Base-by-base conservation (phyloP, 768 basidiomycete species). In the Polyporus arcularius region DNA sequence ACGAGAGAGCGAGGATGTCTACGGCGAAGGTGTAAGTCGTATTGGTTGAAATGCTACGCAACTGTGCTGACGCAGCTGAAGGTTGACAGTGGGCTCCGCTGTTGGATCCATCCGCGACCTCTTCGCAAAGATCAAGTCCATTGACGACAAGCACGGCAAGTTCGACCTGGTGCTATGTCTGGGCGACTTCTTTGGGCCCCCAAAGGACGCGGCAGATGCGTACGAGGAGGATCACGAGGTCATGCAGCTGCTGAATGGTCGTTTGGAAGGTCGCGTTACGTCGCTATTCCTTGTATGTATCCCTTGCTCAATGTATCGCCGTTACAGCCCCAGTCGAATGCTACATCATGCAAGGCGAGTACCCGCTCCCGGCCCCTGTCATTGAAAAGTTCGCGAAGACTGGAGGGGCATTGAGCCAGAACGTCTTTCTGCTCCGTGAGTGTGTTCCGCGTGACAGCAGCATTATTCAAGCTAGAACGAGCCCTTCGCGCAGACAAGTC, bases 131-230 rank as follows among this genome's bases (percentile, higher is more conserved):
- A 82, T 98, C 67, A 87, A 84, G 61, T 76, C 85, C 31, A 92
- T 97, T 65, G 87, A 98, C 76, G 80, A 85, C 55, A 97, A 96
- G 76, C 92, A 97, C 74, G 95, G 95, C 62, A 92, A 91, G 71
- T 98, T 98, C 71, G 90, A 94, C 69, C 81, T 92, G 57, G 82
- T 88, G 7, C 80, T 95, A 53, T 92, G 90, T 66, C 77, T 80
- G 7, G 93, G 93, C n/a, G 90, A 94, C 74, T 94, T 95, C 75
- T 93, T 94, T 73, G 89, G 89, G 5, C 80, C 80, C 1, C 69
- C 77, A n/a, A 76, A 75, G 46, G 73, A 72, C 42, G 68, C 69
- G 14, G 57, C 53, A 5, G 58, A 69, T 1, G 72, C 64, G 12
- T 73, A 73, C 14, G 65, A 65, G 53, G 75, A 69, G 53, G 80